phyloP scores from a whole-genome alignment of 2,329 filamentous ascomycete species.

The Pezicula carpinea region DNA sequence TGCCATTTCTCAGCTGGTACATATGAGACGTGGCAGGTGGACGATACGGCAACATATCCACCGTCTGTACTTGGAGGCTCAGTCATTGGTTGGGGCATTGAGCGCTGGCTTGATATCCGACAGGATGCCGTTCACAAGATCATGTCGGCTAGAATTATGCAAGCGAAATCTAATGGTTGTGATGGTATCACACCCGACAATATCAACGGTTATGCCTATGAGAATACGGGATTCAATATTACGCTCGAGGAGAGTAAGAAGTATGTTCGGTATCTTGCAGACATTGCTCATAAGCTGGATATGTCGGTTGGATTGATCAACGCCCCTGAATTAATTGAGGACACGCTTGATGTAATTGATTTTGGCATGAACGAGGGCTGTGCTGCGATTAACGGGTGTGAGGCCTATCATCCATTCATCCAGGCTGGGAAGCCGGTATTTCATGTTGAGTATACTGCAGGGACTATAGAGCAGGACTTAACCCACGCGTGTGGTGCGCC shows the following conservation, averaged over 20 bases:
- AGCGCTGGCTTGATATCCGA: neutral
- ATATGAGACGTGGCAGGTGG: neutral
- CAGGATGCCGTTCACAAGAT: neutral
- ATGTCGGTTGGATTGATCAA: neutral
- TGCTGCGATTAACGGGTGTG: neutral
- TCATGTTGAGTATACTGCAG: neutral
- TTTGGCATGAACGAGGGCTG: neutral
- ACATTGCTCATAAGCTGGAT: neutral
- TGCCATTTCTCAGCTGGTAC: constrained; percentile 1
- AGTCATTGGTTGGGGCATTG: neutral
- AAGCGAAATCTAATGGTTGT: neutral
- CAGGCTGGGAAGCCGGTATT: neutral
- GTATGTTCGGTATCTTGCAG: neutral
- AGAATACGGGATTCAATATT: neutral
- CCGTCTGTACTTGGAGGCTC: neutral
- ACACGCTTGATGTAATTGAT: neutral
- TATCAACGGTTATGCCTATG: neutral
- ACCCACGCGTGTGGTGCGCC: neutral
- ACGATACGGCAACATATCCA: neutral
- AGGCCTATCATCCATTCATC: neutral
- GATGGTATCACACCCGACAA: neutral
- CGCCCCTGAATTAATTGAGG: neutral
- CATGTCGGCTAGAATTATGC: neutral
- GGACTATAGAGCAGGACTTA: neutral
- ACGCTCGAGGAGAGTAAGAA: neutral